Base-by-base conservation (phyloP, 352 stramenopile genomes). In the Globisporangium spiculum region DNA sequence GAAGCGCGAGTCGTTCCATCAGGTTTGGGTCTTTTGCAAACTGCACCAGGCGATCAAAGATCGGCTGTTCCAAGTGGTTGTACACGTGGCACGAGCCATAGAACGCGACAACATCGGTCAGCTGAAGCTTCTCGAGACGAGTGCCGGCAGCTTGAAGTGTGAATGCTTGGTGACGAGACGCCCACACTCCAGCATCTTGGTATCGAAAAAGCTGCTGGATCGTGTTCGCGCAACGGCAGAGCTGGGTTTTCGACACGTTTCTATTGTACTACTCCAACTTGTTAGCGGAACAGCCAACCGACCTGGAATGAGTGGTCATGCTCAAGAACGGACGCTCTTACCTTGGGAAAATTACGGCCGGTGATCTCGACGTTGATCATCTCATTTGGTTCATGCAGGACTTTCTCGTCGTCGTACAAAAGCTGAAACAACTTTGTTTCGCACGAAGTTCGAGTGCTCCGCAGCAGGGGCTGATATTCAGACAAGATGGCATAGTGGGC, bases 11-110 rank as follows among this genome's bases (percentile, higher is more conserved):
- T 1, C 81, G 72, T 56, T 91, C 82, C 66, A 93, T 77, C 16
- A 91, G 36, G 20, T 78, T 77, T 0, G 79, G 76, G 36, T 93
- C 82, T 53, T 91, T 93, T 5, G 82, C 70, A 61, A 92, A 93
- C 26, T 83, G 57, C 14, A 91, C 34, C 9, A 93, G 67, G 5
- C 86, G 86, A 46, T 91, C 83, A 16, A 93, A 76, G 22, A 93
- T 76, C 0, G 86, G 82, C 61, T 87, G 73, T 44, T 91, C 84
- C 8, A 93, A 68, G 71, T 93, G 86, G 27, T 91, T 90, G 68
- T 86, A 90, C 7, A 80, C 75, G n/a, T 70, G 65, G 59, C 60
- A 76, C 0, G 58, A 77, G 44, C 90, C 82, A 65, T 92, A 93
- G n/a, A 75, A 81, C 46, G 79, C 70, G 12, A 81, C 83, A 20